Conservation (phyloP, 768 basidiomycete species). For the Termitomyces sp. region DNA sequence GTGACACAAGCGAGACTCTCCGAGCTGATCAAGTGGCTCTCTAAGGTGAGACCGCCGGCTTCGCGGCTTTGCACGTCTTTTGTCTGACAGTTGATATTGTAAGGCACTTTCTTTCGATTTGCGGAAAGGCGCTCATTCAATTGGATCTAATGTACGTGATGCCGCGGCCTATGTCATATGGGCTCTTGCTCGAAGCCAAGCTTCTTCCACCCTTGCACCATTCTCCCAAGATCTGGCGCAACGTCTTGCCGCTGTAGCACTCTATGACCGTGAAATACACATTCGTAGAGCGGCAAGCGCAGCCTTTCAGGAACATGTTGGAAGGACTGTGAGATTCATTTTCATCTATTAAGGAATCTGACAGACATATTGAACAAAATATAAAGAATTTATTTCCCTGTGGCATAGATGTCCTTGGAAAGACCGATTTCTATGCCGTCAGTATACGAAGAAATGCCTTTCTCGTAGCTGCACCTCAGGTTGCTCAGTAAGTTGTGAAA, state of each 20-base stretch:
- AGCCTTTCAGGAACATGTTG: constrained; percentile 95
- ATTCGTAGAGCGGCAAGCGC: constrained; percentile 95
- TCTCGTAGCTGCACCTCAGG: constrained; percentile 76
- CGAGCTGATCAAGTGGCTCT: constrained; percentile 70
- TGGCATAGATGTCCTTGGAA: constrained; percentile 88
- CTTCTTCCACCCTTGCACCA: constrained; percentile 48
- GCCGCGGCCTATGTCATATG: constrained; percentile 92
- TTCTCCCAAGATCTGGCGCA: constrained; percentile 64
- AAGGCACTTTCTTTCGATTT: constrained; percentile 92
- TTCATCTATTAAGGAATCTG: not conserved
- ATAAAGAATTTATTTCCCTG: constrained; percentile 81
- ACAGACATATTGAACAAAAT: not conserved
- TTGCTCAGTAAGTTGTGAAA: constrained; percentile 63
- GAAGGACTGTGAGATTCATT: constrained; percentile 68
- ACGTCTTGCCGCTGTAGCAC: constrained; percentile 68
- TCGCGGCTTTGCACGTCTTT: not conserved
- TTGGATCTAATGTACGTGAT: constrained; percentile 93
- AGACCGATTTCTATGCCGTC: constrained; percentile 94
- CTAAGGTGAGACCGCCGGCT: constrained; percentile 49
- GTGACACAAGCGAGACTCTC: constrained; percentile 51
- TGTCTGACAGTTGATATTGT: not conserved
- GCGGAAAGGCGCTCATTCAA: constrained; percentile 85
- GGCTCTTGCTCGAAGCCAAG: constrained; percentile 83
- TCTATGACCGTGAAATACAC: constrained; percentile 92
- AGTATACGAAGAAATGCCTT: constrained; percentile 83